Evolutionary conservation across 495 filamentous ascomycete genomes (phyloP).

Genomic region (Hypoxylon intermedium): DNA sequence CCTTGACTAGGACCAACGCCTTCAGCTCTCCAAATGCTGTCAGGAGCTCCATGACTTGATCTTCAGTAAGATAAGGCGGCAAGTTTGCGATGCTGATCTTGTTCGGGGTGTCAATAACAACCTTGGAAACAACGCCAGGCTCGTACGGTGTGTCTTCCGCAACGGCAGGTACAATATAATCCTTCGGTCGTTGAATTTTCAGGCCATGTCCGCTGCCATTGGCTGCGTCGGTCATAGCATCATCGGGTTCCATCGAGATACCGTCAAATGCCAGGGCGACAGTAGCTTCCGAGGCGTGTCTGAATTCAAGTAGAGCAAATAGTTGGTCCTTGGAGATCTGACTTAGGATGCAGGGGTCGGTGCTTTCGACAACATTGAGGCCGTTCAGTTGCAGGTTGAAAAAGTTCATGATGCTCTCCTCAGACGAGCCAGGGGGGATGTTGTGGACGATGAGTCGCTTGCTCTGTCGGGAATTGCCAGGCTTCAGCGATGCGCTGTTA

Average conservation of each 20-base stretch:
- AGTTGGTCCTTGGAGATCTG: constrained; percentile 77
- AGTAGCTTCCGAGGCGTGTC: constrained; percentile 83
- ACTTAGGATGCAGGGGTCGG: constrained; percentile 86
- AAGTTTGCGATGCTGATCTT: constrained; percentile 94
- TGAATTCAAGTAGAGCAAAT: constrained; percentile 92
- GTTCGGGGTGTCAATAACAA: constrained; percentile 89
- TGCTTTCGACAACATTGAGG: constrained; percentile 82
- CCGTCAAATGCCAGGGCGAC: constrained; percentile 90
- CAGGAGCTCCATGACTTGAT: constrained; percentile 88
- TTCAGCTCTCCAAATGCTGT: constrained; percentile 92
- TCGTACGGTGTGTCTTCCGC: constrained; percentile 78
- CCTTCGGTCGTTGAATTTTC: constrained; percentile 87
- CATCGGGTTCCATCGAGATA: constrained; percentile 80
- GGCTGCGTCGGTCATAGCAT: constrained; percentile 60
- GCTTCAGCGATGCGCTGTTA: constrained; percentile 81
- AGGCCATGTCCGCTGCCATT: constrained; percentile 69
- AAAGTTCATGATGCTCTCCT: constrained; percentile 78
- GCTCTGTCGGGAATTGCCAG: constrained; percentile 88
- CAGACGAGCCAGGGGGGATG: constrained; percentile 69
- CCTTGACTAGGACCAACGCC: constrained; percentile 90
- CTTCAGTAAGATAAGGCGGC: constrained; percentile 83
- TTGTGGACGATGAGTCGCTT: constrained; percentile 91
- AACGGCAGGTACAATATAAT: constrained; percentile 91
- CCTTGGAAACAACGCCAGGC: constrained; percentile 76
- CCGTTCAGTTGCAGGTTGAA: constrained; percentile 97